phyloP scores from a whole-genome alignment of 352 stramenopile species.

The Phytophthora hibernalis region DNA sequence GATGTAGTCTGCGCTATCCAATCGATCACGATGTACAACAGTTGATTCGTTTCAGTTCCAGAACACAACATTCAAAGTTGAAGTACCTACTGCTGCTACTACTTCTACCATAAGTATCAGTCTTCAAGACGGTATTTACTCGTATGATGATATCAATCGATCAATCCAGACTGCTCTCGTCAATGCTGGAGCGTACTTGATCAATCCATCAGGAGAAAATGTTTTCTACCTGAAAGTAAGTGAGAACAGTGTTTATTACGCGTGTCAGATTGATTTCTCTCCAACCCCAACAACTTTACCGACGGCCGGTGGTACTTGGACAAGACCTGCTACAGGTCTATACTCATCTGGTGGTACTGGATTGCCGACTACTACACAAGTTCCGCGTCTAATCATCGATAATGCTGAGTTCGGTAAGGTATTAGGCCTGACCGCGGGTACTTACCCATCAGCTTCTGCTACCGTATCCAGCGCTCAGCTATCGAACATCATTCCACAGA shows the following conservation, averaged over 20 bases:
- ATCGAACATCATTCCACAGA: no score
- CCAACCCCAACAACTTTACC: constrained; percentile 4
- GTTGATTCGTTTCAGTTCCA: background rate
- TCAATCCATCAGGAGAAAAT: background rate
- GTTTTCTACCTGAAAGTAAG: constrained; percentile 1
- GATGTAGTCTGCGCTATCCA: constrained; percentile 1
- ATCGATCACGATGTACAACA: background rate
- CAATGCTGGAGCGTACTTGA: constrained; percentile 4
- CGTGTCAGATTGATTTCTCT: constrained; percentile 3
- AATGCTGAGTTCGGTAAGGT: constrained; percentile 17
- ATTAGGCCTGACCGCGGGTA: constrained; percentile 2
- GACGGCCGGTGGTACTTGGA: background rate
- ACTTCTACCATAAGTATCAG: constrained; percentile 2
- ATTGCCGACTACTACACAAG: constrained; percentile 3
- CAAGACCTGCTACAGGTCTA: constrained; percentile 1
- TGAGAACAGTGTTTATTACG: constrained; percentile 4
- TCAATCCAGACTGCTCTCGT: constrained; percentile 10
- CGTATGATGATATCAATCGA: constrained; percentile 9
- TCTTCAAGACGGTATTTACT: constrained; percentile 9
- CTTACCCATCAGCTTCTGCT: constrained; percentile 12
- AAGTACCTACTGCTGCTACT: constrained; percentile 15
- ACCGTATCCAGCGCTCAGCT: no score
- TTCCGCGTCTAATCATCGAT: constrained; percentile 20
- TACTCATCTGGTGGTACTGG: constrained; percentile 9
- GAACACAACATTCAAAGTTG: constrained; percentile 9